Evolutionary conservation across 306 rosid genomes (phyloP).

Genomic region (Neltuma alba): DNA sequence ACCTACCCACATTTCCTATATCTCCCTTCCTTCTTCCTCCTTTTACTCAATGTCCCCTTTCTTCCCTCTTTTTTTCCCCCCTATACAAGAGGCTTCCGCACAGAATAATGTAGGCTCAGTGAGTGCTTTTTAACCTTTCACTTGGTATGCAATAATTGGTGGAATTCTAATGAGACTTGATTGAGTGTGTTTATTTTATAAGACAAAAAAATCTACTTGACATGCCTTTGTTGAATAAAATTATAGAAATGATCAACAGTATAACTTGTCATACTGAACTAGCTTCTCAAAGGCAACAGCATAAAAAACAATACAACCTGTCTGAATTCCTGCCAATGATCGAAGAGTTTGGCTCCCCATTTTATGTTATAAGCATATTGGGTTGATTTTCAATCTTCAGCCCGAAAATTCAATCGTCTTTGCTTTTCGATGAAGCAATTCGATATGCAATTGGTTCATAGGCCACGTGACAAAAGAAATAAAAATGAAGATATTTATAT

Average conservation of each 20-base stretch:
- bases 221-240: too few species aligned
- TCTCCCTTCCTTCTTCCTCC: neutral
- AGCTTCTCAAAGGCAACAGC: too few species aligned
- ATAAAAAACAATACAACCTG: too few species aligned
- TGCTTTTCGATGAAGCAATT: neutral
- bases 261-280: too few species aligned
- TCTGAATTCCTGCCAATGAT: too few species aligned
- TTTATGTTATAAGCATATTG: neutral
- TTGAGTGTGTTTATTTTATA: too few species aligned
- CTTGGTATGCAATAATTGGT: too few species aligned
- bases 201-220: too few species aligned
- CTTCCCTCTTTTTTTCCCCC: neutral
- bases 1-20: constrained; percentile 36
- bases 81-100: constrained; percentile 4
- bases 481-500: neutral
- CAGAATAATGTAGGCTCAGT: neutral
- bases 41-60: neutral
- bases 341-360: neutral
- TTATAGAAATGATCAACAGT: too few species aligned
- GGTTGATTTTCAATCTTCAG: neutral
- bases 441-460: neutral
- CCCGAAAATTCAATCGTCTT: neutral
- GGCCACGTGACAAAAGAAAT: neutral
- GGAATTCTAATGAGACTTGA: neutral
- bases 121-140: neutral